Conservation (phyloP, 2,329 filamentous ascomycete species). For the Calonectria montana region DNA sequence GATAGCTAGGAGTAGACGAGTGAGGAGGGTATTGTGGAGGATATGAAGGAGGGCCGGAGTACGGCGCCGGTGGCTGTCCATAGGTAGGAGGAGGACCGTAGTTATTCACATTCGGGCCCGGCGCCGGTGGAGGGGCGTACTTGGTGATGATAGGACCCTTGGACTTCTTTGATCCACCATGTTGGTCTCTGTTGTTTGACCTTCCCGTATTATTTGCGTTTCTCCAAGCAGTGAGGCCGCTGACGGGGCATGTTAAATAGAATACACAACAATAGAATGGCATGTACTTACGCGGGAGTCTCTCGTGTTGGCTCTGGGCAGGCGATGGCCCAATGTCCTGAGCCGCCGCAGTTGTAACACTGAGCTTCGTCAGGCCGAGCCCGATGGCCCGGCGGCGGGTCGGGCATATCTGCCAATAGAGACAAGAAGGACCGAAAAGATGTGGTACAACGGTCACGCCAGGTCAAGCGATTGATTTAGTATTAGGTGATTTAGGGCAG, state of each 20-base stretch:
- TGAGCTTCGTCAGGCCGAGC: constrained; percentile 50
- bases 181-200: constrained; percentile 43
- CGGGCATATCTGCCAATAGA: constrained; percentile 40
- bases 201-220: constrained; percentile 44
- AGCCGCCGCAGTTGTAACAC: constrained; percentile 66
- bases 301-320: constrained; percentile 63
- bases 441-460: neutral
- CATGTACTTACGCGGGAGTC: constrained; percentile 61
- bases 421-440: constrained; percentile 3
- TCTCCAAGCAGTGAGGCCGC: constrained; percentile 52
- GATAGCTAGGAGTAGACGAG: constrained; percentile 37
- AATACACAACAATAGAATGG: constrained; percentile 1
- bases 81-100: constrained; percentile 43
- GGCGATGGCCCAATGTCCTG: constrained; percentile 64
- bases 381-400: constrained; percentile 42
- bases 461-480: constrained; percentile 17
- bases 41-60: constrained; percentile 40
- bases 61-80: constrained; percentile 38
- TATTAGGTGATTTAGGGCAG: neutral
- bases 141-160: constrained; percentile 51
- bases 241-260: constrained; percentile 30
- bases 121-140: constrained; percentile 44
- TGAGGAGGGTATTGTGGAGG: constrained; percentile 38
- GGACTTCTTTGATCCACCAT: constrained; percentile 45
- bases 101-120: constrained; percentile 25